Base-by-base conservation (phyloP, 2,329 filamentous ascomycete genomes). In the Paraphoma sp. region DNA sequence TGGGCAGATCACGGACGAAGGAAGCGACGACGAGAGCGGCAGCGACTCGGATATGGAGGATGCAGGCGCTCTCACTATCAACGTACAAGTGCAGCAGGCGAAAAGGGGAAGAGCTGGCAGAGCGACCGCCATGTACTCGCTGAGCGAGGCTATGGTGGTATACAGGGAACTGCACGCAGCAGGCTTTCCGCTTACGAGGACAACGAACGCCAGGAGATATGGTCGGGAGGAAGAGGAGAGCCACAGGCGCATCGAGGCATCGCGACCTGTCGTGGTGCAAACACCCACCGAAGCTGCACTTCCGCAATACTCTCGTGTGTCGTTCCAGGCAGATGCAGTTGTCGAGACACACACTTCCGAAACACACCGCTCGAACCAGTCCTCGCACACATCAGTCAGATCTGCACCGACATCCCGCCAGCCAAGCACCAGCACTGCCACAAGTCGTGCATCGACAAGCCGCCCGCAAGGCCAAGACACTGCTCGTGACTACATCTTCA, bases 41-140 rank as follows among this genome's bases (percentile, higher is more conserved):
- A 56, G 56, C 33, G 60, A 63, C 17, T 31, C 57, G 14, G 66
- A 64, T 29, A 58, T 62, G 45, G 45, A 60, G 29, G 60, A 65
- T 29, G 51, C 46, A 9, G 56, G 53, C 30, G 67, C 68, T 10
- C 67, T 69, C 51, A 63, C 62, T 48, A 69, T 68, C 59, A 69
- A 69, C 28, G 57, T 69, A 4, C 53, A 66, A 18, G 58, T 58
- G 44, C 53, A 51, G 28, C 55, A 53, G 8, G 49, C 48, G 8
- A 38, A 36, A 12, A 55, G 30, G 41, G 52, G 18, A 40, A 53
- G 46, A 18, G 36, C 41, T 9, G 38, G 23, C 11, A 54, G 50
- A 45, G 54, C 65, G 38, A 49, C 59, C 12, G 52, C 66, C 54
- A 69, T 69, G 67, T 69, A 63, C 47, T 61, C 62, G 2, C 42